phyloP scores from a whole-genome alignment of 2,329 filamentous ascomycete species.

The Ilyonectria robusta region DNA sequence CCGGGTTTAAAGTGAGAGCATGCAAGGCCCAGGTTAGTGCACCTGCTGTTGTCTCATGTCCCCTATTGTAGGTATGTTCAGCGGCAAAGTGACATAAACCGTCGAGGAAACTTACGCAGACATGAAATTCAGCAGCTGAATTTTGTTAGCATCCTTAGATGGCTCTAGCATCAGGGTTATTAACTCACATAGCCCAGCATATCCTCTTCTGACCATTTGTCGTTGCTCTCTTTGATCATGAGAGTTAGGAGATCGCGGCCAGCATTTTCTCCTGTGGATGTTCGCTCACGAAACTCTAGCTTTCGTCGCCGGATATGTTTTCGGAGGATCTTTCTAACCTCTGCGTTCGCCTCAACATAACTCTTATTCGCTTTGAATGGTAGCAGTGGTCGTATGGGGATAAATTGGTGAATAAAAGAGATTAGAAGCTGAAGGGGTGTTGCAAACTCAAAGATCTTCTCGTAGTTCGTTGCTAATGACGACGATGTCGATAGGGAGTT shows the following conservation, averaged over 20 bases:
- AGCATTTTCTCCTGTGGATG: background rate
- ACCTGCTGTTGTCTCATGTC: background rate
- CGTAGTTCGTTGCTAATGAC: background rate
- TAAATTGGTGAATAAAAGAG: slow-evolving; percentile 1
- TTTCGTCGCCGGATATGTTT: too few species aligned
- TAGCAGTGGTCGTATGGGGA: background rate
- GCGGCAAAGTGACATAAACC: background rate
- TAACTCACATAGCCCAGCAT: background rate
- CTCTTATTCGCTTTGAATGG: background rate
- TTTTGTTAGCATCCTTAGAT: too few species aligned
- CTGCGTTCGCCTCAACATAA: background rate
- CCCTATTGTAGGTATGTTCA: background rate
- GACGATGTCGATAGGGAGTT: background rate
- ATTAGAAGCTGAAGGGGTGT: background rate
- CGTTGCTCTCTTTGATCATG: background rate
- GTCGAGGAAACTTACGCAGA: too few species aligned
- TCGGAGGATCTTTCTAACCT: too few species aligned
- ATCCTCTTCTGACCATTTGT: background rate
- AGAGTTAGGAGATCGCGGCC: background rate
- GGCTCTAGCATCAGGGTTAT: too few species aligned
- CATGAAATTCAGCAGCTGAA: too few species aligned
- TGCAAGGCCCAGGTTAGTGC: background rate
- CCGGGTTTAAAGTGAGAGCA: background rate
- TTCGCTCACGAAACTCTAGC: too few species aligned
- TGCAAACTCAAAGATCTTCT: background rate